These are phyloP conservation scores for Leucoagaricus sp. DNA, from an alignment of 1,284 basidiomycete genomes.

Conservation along the genomic window DNA sequence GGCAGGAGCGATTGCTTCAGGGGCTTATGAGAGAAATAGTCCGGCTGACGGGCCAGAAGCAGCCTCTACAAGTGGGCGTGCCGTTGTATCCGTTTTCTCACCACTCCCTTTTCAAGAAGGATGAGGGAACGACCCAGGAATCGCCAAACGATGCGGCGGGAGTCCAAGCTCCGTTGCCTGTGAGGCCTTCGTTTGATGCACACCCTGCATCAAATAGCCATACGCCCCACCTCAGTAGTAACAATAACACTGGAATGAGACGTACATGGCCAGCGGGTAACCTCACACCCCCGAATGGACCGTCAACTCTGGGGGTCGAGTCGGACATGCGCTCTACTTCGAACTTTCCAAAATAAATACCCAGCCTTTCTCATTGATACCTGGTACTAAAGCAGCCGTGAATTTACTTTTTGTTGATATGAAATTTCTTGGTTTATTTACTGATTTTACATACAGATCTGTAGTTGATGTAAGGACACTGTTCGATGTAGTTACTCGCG, in stretches of 20 bases:
- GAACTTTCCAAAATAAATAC: constrained; percentile 1
- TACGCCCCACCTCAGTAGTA: constrained; percentile 6
- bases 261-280: constrained; percentile 5
- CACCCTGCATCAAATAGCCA: neutral
- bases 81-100: constrained; percentile 80
- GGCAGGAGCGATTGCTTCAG: constrained; percentile 79
- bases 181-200: constrained; percentile 26
- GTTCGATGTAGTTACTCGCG: neutral
- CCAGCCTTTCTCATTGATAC: constrained; percentile 1
- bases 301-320: constrained; percentile 4
- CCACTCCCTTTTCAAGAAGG: constrained; percentile 59
- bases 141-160: constrained; percentile 32
- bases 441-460: neutral
- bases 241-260: neutral
- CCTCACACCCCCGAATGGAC: neutral
- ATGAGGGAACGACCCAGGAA: constrained; percentile 27
- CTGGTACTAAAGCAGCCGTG: neutral
- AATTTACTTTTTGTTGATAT: neutral
- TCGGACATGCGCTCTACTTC: constrained; percentile 16
- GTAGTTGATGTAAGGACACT: neutral
- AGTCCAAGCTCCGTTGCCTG: constrained; percentile 36
- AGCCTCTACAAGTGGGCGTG: constrained; percentile 73
- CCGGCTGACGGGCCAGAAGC: constrained; percentile 75
- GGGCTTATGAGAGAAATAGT: constrained; percentile 83
- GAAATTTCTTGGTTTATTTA: constrained; percentile 1